These are phyloP conservation scores for Colletotrichum sp. DNA, from an alignment of 2,329 filamentous ascomycete genomes.

Conservation along the genomic window DNA sequence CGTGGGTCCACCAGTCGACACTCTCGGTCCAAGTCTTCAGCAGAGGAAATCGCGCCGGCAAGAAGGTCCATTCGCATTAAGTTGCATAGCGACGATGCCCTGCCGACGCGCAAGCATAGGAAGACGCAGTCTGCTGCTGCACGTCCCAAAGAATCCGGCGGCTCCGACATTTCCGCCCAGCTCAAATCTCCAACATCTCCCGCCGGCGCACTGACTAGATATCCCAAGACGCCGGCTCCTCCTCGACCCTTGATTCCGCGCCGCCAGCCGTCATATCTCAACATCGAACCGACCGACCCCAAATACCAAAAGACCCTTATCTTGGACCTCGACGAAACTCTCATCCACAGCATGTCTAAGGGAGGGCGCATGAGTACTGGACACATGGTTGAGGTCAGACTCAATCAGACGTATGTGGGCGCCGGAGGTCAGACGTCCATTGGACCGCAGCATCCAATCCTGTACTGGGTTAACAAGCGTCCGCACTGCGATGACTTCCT, in stretches of 20 bases:
- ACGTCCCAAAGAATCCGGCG: constrained; percentile 39
- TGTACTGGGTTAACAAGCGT: constrained; percentile 99
- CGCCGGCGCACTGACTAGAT: constrained; percentile 78
- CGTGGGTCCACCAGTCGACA: constrained; percentile 47
- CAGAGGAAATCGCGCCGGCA: constrained; percentile 69
- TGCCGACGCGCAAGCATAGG: constrained; percentile 74
- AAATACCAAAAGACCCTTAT: constrained; percentile 90
- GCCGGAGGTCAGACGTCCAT: constrained; percentile 68
- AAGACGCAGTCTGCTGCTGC: constrained; percentile 58
- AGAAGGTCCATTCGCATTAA: constrained; percentile 90
- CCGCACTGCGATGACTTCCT: constrained; percentile 97
- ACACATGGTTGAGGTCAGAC: constrained; percentile 97
- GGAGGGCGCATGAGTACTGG: constrained; percentile 94
- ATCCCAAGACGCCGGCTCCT: constrained; percentile 87
- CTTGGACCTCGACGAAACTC: constrained; percentile 92
- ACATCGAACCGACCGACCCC: constrained; percentile 54
- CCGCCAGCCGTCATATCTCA: constrained; percentile 86
- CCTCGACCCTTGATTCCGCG: constrained; percentile 89
- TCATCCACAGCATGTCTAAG: constrained; percentile 98
- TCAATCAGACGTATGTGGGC: constrained; percentile 74
- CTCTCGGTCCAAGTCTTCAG: constrained; percentile 66
- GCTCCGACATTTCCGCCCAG: constrained; percentile 71
- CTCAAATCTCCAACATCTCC: constrained; percentile 95
- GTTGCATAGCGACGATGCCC: constrained; percentile 78
- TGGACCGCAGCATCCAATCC: constrained; percentile 90